Conservation (phyloP, 108 stramenopile genomes). For the Chaetoceros muelleri region DNA sequence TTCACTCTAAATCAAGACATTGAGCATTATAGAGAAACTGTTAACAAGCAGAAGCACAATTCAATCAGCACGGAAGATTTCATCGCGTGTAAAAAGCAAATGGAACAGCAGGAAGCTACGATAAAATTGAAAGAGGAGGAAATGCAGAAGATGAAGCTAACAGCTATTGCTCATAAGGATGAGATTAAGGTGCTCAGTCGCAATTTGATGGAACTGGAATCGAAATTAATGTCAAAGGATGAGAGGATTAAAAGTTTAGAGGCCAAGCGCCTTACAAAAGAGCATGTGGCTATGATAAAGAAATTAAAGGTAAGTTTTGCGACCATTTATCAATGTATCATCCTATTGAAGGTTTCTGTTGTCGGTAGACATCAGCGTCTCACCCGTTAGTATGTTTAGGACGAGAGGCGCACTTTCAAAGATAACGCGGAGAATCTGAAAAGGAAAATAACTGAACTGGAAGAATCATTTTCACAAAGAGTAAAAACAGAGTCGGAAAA, state of each 20-base stretch:
- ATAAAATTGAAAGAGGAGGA: not conserved
- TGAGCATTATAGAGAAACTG: not conserved
- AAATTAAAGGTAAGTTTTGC: constrained; percentile 53
- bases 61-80: not conserved
- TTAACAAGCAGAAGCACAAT: not conserved
- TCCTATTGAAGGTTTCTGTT: no score
- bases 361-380: no score
- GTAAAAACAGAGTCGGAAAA: no score
- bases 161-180: no score
- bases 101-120: not conserved
- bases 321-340: no score
- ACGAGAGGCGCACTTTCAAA: no score
- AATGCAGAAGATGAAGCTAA: not conserved
- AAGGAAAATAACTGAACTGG: no score
- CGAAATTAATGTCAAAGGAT: constrained; percentile 27
- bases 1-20: not conserved
- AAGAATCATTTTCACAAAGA: no score
- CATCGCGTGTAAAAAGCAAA: not conserved
- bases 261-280: constrained; percentile 58
- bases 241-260: constrained; percentile 73
- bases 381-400: no score
- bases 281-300: constrained; percentile 50
- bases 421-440: no score
- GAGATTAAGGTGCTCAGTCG: not conserved
- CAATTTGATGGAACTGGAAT: not conserved